Base-by-base conservation (phyloP, 257 asterid genomes). In the Ocimum tenuiflorum region DNA sequence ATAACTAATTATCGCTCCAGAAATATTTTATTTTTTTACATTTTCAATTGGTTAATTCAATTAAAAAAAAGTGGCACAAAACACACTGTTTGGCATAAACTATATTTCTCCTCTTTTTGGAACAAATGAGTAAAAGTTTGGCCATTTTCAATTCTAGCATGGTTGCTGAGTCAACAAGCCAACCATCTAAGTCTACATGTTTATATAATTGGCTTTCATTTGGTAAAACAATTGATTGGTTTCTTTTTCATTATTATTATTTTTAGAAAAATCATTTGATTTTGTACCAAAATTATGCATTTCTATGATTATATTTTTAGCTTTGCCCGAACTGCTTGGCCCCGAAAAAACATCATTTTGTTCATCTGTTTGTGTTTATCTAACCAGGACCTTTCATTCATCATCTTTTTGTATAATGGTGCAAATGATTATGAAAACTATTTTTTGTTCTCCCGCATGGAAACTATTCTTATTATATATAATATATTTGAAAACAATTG, bases 81-180 rank as follows among this genome's bases (percentile, higher is more conserved):
- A n/a, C n/a, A n/a, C n/a, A 63, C 60, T 55, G 54, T 71, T 63
- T 53, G 68, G 18, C 68, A 73, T 59, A 58, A 68, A 20, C 31
- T 67, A 51, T 11, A 51, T 49, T 41, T 52, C 54, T 19, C 65
- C 29, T 47, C 70, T 67, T 67, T 74, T 35, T 52, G 19, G 39
- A 55, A 67, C 70, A 73, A 56, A 46, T 7, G 11, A 10, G n/a
- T n/a, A 15, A 41, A 63, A 57, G 74, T 66, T 70, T 52, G 71
- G 33, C 19, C 70, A 24, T 33, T 69, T 58, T 46, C 70, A 68
- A 36, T 42, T 15, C 63, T 39, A 58, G 51, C 65, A 43, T 65
- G 72, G 82, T 82, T 85, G 86, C 88, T 67, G 83, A 70, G 88
- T 82, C 81, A 78, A 81, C 79, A 82, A 85, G 91, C 85, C 61